Conservation (phyloP, 129 eudicot species). For the Chrysanthemum seticuspe region DNA sequence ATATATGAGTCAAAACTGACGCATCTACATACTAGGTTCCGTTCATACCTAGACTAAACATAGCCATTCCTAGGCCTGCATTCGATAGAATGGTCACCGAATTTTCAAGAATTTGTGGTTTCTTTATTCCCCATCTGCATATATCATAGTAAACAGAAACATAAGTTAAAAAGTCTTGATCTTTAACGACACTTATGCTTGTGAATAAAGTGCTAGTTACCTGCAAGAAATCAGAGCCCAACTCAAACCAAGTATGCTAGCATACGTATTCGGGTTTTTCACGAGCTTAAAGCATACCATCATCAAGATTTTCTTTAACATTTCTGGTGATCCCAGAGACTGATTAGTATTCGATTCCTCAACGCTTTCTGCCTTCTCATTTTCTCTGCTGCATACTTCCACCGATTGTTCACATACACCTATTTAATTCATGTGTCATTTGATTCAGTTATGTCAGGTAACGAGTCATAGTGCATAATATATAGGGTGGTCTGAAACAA, state of each 20-base stretch:
- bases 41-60: slow-evolving; percentile 58
- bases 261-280: slow-evolving; percentile 58
- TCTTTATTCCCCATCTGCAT: slow-evolving; percentile 51
- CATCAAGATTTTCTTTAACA: slow-evolving; percentile 35
- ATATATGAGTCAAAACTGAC: no score
- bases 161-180: slow-evolving; percentile 11
- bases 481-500: not conserved
- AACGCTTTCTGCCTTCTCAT: slow-evolving; percentile 24
- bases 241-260: slow-evolving; percentile 50
- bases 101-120: slow-evolving; percentile 56
- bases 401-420: slow-evolving; percentile 38
- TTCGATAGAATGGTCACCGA: slow-evolving; percentile 57
- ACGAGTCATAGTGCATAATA: no score
- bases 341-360: slow-evolving; percentile 17
- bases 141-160: slow-evolving; percentile 6
- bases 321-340: slow-evolving; percentile 26
- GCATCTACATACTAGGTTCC: not conserved
- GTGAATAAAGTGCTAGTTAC: slow-evolving; percentile 23
- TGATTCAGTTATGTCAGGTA: not conserved
- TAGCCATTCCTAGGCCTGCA: slow-evolving; percentile 72
- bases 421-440: slow-evolving; percentile 22
- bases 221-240: slow-evolving; percentile 59
- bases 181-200: not conserved
- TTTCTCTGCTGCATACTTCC: slow-evolving; percentile 37
- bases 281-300: slow-evolving; percentile 58